Percentiles rank a stretch among this genome's conserved stretches.
phyloP scores from a whole-genome alignment of 345 rosid species.

The Camelina neglecta region DNA sequence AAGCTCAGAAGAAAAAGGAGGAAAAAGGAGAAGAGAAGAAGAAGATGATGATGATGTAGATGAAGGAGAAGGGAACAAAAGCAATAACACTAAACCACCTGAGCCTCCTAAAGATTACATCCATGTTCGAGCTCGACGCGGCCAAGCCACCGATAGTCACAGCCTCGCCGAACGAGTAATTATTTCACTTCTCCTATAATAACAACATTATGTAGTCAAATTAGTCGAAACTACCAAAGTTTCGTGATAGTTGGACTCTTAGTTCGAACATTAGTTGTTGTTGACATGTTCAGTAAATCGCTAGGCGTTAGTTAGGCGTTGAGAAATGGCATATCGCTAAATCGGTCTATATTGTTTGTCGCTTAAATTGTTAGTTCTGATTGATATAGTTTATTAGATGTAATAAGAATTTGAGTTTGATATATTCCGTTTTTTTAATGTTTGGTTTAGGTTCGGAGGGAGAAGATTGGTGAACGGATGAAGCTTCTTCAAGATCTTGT shows the following conservation, averaged over 20 bases:
- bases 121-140: constrained; percentile 92
- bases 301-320: too few relatives aligned
- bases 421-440: constrained; percentile 3
- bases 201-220: not conserved
- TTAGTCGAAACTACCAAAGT: not conserved
- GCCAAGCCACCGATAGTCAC: constrained; percentile 98
- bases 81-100: constrained; percentile 47
- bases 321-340: too few relatives aligned
- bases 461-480: constrained; percentile 96
- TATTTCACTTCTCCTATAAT: not conserved
- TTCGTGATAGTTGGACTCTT: not conserved
- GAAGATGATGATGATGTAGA: constrained; percentile 2
- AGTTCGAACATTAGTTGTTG: not conserved
- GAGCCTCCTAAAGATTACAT: constrained; percentile 79
- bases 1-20: constrained; percentile 42
- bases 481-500: constrained; percentile 96
- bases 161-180: constrained; percentile 95
- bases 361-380: too few relatives aligned
- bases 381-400: not conserved
- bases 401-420: too few relatives aligned
- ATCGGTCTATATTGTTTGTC: too few relatives aligned
- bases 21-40: constrained; percentile 36
- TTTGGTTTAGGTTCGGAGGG: constrained; percentile 69
- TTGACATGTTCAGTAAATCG: too few relatives aligned
- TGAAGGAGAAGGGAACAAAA: constrained; percentile 15